Conservation (phyloP, 2,329 filamentous ascomycete genomes). For the Septoria petroselini region DNA sequence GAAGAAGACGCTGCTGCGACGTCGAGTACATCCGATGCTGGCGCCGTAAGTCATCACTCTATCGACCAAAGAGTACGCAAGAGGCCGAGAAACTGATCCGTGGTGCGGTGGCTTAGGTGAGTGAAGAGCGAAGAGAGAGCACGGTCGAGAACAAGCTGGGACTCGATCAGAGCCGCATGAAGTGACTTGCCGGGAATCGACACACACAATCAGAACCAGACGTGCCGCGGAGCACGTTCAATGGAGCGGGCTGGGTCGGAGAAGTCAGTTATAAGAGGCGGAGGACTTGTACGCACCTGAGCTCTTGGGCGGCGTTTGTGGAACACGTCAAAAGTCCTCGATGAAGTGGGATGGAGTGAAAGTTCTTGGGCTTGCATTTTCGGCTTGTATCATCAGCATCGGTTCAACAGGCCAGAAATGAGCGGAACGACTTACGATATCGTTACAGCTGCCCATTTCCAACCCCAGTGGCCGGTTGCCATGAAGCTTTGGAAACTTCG, state of each 20-base stretch:
- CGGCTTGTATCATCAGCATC: slow-evolving; percentile 12
- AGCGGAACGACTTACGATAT: slow-evolving; percentile 28
- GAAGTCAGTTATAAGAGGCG: slow-evolving; percentile 6
- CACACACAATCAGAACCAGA: background rate
- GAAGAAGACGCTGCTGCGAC: slow-evolving; percentile 16
- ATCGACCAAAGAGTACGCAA: background rate
- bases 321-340: background rate
- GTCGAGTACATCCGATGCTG: slow-evolving; percentile 2
- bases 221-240: background rate
- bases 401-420: slow-evolving; percentile 1
- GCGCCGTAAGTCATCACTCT: slow-evolving; percentile 2
- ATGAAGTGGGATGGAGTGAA: background rate
- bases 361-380: slow-evolving; percentile 8
- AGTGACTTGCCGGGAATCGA: background rate
- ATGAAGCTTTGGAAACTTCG: slow-evolving; percentile 12
- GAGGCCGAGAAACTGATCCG: background rate
- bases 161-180: slow-evolving; percentile 6
- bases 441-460: slow-evolving; percentile 35
- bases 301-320: slow-evolving; percentile 6
- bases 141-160: slow-evolving; percentile 8
- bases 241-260: slow-evolving; percentile 4
- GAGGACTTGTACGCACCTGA: slow-evolving; percentile 13
- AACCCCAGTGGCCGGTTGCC: slow-evolving; percentile 36
- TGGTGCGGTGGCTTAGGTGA: background rate
- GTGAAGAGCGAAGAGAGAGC: slow-evolving; percentile 2